Conservation (phyloP, 2,329 filamentous ascomycete genomes). For the Geosmithia flava region DNA sequence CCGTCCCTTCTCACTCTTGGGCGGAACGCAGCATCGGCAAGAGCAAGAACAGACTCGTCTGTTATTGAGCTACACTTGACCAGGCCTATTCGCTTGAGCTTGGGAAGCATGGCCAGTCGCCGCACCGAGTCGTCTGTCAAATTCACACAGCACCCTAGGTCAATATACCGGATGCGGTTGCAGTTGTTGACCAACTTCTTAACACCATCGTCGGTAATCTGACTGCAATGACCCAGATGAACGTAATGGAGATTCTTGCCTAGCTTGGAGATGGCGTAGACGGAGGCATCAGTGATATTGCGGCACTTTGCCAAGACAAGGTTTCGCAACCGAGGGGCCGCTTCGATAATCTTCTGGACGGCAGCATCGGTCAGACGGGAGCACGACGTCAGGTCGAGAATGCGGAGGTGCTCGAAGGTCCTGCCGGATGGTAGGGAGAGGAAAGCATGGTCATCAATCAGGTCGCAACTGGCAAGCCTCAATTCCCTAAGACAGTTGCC, state of each 20-base stretch:
- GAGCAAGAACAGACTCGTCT: constrained; percentile 73
- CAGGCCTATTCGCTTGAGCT: constrained; percentile 85
- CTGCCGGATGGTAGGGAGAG: constrained; percentile 57
- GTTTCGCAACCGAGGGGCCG: constrained; percentile 80
- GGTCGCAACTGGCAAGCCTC: constrained; percentile 71
- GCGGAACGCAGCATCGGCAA: constrained; percentile 58
- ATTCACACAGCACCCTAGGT: constrained; percentile 85
- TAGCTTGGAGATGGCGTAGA: constrained; percentile 74
- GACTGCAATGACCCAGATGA: constrained; percentile 83
- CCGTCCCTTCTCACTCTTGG: constrained; percentile 34
- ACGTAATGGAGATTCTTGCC: constrained; percentile 97
- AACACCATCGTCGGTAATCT: constrained; percentile 84
- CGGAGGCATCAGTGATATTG: constrained; percentile 80
- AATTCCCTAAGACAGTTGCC: constrained; percentile 82
- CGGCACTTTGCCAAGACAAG: constrained; percentile 90
- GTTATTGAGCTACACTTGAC: constrained; percentile 92
- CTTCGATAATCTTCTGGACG: constrained; percentile 76
- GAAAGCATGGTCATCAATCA: constrained; percentile 83
- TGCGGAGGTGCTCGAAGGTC: constrained; percentile 77
- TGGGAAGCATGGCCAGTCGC: constrained; percentile 75
- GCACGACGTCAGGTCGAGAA: constrained; percentile 88
- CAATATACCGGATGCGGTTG: constrained; percentile 93
- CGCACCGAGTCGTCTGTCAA: constrained; percentile 81
- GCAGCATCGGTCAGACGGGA: constrained; percentile 72
- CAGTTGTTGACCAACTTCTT: constrained; percentile 72